Conservation (phyloP, 495 filamentous ascomycete genomes). For the Parathielavia appendiculata region DNA sequence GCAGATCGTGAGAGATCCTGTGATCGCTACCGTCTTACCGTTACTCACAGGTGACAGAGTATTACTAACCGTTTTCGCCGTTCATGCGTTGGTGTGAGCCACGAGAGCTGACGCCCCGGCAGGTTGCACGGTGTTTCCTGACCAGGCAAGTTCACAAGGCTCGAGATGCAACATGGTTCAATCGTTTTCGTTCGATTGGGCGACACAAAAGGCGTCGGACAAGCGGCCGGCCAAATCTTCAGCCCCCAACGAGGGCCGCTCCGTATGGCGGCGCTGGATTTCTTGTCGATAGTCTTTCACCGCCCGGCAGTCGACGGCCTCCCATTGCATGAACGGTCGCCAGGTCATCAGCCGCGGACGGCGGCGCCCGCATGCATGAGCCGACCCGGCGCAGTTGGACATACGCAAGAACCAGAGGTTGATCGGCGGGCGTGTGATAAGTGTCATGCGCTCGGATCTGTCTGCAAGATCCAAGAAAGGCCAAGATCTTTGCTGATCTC, state of each 20-base stretch:
- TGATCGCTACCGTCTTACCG: neutral
- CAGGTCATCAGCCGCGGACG: neutral
- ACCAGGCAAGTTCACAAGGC: neutral
- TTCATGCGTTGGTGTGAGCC: neutral
- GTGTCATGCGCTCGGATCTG: conserved; percentile 2
- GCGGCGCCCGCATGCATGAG: neutral
- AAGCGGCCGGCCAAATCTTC: neutral
- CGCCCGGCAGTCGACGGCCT: neutral
- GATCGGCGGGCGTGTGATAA: neutral
- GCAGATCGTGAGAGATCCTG: neutral
- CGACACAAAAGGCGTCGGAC: neutral
- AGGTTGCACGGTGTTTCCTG: conserved; percentile 8
- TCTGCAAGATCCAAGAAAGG: neutral
- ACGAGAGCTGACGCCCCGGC: neutral
- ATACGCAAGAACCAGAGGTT: neutral
- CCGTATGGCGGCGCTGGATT: neutral
- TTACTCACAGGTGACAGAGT: neutral
- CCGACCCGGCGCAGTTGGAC: neutral
- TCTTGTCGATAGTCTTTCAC: neutral
- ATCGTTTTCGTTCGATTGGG: neutral
- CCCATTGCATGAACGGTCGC: neutral
- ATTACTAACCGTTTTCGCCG: neutral
- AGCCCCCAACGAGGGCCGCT: neutral
- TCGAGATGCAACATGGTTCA: neutral
- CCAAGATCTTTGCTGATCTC: too few species aligned